Evolutionary conservation across 2,329 filamentous ascomycete genomes (phyloP).

Genomic region (Penicillium sp.): DNA sequence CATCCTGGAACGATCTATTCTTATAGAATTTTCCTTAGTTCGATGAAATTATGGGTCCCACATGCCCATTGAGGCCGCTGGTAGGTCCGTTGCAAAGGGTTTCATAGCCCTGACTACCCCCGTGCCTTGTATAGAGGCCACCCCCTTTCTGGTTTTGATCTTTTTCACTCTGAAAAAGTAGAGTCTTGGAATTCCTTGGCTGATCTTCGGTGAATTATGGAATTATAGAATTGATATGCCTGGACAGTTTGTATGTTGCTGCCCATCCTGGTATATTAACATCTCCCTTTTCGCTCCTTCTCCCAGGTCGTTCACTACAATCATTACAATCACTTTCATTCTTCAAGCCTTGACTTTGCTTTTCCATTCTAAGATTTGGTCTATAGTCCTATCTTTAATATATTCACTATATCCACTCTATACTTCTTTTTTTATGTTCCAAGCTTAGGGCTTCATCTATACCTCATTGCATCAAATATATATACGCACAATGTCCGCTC

Average conservation of each 20-base stretch:
- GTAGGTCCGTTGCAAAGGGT: constrained; percentile 12
- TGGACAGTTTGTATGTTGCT: constrained; percentile 3
- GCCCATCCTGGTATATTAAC: constrained; percentile 5
- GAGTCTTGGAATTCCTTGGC: constrained; percentile 23
- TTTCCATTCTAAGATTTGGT: background rate
- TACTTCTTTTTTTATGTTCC: background rate
- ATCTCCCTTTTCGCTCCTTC: background rate
- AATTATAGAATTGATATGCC: background rate
- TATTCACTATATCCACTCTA: background rate
- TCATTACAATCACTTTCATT: background rate
- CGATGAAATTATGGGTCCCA: constrained; percentile 10
- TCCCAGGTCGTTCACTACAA: background rate
- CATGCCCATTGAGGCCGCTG: constrained; percentile 15
- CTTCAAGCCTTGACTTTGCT: background rate
- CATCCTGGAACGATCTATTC: constrained; percentile 12
- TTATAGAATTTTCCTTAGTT: constrained; percentile 10
- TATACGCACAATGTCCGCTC: constrained; percentile 12
- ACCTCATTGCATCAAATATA: background rate
- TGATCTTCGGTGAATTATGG: background rate
- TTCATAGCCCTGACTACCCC: background rate
- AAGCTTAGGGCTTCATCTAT: background rate
- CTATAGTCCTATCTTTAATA: background rate
- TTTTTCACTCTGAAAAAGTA: background rate
- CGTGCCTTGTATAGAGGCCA: background rate
- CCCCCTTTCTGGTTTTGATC: background rate